Percentiles rank a stretch among this genome's conserved stretches.
Conservation (phyloP, 2,329 filamentous ascomycete genomes). For the Ramularia endophylla region DNA sequence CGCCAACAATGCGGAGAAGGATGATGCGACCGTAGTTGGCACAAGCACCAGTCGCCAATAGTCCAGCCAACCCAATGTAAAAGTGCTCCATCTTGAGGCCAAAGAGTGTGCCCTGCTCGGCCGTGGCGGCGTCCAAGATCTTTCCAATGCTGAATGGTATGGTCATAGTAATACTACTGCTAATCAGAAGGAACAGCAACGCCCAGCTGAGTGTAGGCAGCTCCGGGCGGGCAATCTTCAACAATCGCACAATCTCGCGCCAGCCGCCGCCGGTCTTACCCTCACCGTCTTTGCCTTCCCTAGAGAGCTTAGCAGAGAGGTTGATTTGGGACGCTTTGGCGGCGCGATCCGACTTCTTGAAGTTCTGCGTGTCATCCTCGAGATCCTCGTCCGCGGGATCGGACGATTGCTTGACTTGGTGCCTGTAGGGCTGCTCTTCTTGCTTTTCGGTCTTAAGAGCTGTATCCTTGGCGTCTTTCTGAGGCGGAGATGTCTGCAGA, state of each 20-base stretch:
- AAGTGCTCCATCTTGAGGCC: constrained; percentile 82
- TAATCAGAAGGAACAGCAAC: constrained; percentile 79
- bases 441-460: constrained; percentile 4
- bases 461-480: constrained; percentile 12
- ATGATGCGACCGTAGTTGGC: constrained; percentile 95
- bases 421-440: constrained; percentile 13
- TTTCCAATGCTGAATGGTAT: constrained; percentile 96
- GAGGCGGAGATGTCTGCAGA: constrained; percentile 16
- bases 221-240: constrained; percentile 87
- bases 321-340: constrained; percentile 84
- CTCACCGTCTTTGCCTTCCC: constrained; percentile 57
- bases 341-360: constrained; percentile 74
- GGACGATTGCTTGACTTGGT: constrained; percentile 13
- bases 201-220: constrained; percentile 71
- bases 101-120: constrained; percentile 66
- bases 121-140: constrained; percentile 86
- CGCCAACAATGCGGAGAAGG: constrained; percentile 86
- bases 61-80: constrained; percentile 66
- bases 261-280: constrained; percentile 49
- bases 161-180: constrained; percentile 89
- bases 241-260: constrained; percentile 74
- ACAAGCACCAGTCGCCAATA: constrained; percentile 76
- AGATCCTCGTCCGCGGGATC: constrained; percentile 33
- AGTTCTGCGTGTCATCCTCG: constrained; percentile 54
- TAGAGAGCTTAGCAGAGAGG: constrained; percentile 77